Percentiles rank a stretch among this genome's conserved stretches.
Evolutionary conservation across 192 early-diverging fungal genomes (phyloP).

Genomic region (Backusella tuberculispora): DNA sequence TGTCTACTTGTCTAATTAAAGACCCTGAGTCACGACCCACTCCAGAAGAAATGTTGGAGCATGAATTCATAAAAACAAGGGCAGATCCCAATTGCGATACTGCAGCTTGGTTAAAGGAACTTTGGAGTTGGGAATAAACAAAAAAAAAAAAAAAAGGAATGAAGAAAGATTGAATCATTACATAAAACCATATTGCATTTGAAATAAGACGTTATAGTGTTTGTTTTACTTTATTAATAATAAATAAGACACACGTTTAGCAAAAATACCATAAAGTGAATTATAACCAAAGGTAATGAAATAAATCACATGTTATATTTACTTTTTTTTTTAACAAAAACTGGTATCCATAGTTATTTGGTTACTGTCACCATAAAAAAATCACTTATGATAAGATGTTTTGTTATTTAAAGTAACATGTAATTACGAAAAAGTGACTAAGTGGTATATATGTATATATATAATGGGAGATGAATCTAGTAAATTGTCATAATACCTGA

Average conservation of each 20-base stretch:
- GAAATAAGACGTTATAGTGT: background rate
- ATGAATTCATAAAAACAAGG: constrained; percentile 67
- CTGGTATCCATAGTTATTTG: too few relatives aligned
- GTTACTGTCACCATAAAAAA: too few relatives aligned
- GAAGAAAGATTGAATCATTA: constrained; percentile 1
- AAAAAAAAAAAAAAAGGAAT: background rate
- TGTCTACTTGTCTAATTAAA: constrained; percentile 72
- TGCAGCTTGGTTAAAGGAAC: constrained; percentile 70
- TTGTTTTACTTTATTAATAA: background rate
- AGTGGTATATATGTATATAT: too few relatives aligned
- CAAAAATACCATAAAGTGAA: background rate
- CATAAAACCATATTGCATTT: constrained; percentile 13
- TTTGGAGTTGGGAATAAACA: constrained; percentile 61
- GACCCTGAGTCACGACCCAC: constrained; percentile 68
- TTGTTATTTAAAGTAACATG: too few relatives aligned
- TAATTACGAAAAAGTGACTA: too few relatives aligned
- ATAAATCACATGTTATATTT: too few relatives aligned
- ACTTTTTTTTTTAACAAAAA: too few relatives aligned
- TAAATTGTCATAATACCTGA: too few relatives aligned
- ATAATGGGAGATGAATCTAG: too few relatives aligned
- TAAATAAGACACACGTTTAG: background rate
- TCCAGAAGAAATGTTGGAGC: constrained; percentile 67
- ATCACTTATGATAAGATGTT: too few relatives aligned
- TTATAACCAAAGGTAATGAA: background rate
- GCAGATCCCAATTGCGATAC: constrained; percentile 60